Conservation (phyloP, 352 stramenopile species). For the Aphanomyces stellatus region DNA sequence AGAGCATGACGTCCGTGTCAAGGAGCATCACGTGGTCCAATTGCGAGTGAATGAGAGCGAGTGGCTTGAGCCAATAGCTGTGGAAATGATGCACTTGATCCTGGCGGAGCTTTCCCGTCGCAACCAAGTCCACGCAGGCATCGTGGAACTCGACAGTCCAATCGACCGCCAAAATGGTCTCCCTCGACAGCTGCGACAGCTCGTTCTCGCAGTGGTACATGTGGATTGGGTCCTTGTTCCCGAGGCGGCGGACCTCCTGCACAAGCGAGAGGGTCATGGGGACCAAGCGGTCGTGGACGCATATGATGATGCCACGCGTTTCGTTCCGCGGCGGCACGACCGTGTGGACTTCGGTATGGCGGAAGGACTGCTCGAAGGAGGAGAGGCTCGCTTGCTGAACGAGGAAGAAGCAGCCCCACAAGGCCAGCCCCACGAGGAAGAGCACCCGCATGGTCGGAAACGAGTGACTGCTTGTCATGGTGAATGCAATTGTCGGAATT, state of each 20-base stretch:
- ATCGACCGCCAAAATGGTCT: conserved; percentile 21
- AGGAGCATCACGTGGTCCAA: conserved; percentile 43
- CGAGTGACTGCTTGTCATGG: too few relatives aligned
- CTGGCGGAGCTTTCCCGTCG: background rate
- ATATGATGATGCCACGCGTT: conserved; percentile 3
- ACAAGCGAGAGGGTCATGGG: conserved; percentile 33
- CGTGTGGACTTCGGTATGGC: too few relatives aligned
- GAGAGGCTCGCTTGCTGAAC: too few relatives aligned
- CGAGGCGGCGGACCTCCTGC: conserved; percentile 28
- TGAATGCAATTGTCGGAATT: too few relatives aligned
- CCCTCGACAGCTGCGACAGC: conserved; percentile 22
- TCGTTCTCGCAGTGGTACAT: conserved; percentile 33
- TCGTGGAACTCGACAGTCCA: conserved; percentile 1
- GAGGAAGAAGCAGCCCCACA: too few relatives aligned
- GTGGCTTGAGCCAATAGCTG: conserved; percentile 19
- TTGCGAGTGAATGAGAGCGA: conserved; percentile 38
- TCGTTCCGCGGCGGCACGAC: too few relatives aligned
- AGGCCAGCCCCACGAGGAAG: too few relatives aligned
- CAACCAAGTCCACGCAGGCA: conserved; percentile 15
- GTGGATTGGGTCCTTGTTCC: conserved; percentile 34
- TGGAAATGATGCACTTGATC: conserved; percentile 5
- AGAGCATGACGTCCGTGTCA: conserved; percentile 41
- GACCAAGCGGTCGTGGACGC: conserved; percentile 26
- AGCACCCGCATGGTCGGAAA: too few relatives aligned
- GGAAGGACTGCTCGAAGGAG: too few relatives aligned